A percentile compares a stretch with the other conserved stretches of the same genome.
These are phyloP conservation scores for Ustilago bromivora DNA, from an alignment of 1,284 basidiomycete species.

Conservation along the genomic window DNA sequence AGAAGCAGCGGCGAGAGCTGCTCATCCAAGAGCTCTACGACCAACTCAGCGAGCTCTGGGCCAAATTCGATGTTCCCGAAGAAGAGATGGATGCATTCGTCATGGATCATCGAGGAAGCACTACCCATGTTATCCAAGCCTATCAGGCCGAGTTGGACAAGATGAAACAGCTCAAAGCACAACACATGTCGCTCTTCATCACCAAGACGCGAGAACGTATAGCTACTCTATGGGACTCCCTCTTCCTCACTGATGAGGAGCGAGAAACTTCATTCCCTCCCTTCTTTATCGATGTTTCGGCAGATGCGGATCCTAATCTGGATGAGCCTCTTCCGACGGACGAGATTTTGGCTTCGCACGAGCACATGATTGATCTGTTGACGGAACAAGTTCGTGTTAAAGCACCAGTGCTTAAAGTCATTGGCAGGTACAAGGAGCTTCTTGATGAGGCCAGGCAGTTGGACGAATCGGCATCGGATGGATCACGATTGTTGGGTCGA, in stretches of 20 bases:
- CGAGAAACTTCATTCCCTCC: slow-evolving; percentile 72
- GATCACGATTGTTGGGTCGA: slow-evolving; percentile 69
- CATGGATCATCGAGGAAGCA: slow-evolving; percentile 76
- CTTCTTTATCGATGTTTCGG: slow-evolving; percentile 52
- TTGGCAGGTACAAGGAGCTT: slow-evolving; percentile 91
- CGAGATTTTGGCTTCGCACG: slow-evolving; percentile 81
- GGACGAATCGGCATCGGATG: slow-evolving; percentile 77
- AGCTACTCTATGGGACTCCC: slow-evolving; percentile 82
- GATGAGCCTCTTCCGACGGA: slow-evolving; percentile 57
- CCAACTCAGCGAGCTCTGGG: slow-evolving; percentile 67
- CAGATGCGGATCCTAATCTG: slow-evolving; percentile 37
- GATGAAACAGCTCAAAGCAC: slow-evolving; percentile 87
- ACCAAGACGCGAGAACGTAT: slow-evolving; percentile 85
- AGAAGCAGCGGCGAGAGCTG: slow-evolving; percentile 61
- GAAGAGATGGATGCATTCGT: slow-evolving; percentile 68
- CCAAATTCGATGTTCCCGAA: slow-evolving; percentile 65
- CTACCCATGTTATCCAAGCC: slow-evolving; percentile 77
- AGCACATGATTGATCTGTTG: slow-evolving; percentile 84
- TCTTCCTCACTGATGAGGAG: slow-evolving; percentile 87
- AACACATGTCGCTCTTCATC: slow-evolving; percentile 88
- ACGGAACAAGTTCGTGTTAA: slow-evolving; percentile 84
- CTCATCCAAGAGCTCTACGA: slow-evolving; percentile 67
- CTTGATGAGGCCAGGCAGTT: slow-evolving; percentile 87
- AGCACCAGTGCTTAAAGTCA: slow-evolving; percentile 79
- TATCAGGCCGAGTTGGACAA: slow-evolving; percentile 91